Evolutionary conservation across 257 asterid genomes (phyloP).

Genomic region (Craterostigma plantagineum): DNA sequence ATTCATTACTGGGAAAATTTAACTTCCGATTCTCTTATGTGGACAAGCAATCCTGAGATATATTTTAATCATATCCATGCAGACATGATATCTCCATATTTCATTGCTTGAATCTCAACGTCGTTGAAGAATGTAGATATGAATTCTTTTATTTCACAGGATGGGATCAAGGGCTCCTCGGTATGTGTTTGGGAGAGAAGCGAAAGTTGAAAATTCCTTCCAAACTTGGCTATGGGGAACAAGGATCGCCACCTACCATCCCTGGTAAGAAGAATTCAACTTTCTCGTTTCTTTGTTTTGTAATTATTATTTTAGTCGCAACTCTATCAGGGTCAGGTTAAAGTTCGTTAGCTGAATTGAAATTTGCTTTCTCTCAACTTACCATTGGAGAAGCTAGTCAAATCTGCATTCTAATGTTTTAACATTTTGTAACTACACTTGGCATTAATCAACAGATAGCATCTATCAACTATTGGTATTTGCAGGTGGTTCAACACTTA

Average conservation of each 20-base stretch:
- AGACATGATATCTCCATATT: no score
- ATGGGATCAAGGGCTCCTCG: constrained; percentile 95
- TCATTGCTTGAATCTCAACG: no score
- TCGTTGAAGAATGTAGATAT: no score
- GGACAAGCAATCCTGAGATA: no score
- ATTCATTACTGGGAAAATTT: no score
- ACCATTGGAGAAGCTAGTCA: neutral
- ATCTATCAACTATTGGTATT: constrained; percentile 3
- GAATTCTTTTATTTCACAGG: constrained; percentile 32
- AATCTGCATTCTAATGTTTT: neutral
- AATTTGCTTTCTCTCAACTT: no score
- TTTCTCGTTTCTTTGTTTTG: neutral
- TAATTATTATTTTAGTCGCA: neutral
- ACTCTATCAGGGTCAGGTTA: neutral
- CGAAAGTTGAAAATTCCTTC: constrained; percentile 87
- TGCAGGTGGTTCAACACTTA: constrained; percentile 88
- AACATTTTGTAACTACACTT: neutral
- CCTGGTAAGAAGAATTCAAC: constrained; percentile 48
- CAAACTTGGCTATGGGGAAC: constrained; percentile 90
- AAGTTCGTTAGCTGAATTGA: neutral
- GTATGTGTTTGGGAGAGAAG: constrained; percentile 95
- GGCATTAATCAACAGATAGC: no score
- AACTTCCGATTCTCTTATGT: no score
- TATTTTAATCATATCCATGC: no score
- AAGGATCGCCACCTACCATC: constrained; percentile 90